Percentiles rank a stretch among this genome's conserved stretches.
These are phyloP conservation scores for Pseudogymnoascus pannorum DNA, from an alignment of 2,329 filamentous ascomycete genomes.

Conservation along the genomic window DNA sequence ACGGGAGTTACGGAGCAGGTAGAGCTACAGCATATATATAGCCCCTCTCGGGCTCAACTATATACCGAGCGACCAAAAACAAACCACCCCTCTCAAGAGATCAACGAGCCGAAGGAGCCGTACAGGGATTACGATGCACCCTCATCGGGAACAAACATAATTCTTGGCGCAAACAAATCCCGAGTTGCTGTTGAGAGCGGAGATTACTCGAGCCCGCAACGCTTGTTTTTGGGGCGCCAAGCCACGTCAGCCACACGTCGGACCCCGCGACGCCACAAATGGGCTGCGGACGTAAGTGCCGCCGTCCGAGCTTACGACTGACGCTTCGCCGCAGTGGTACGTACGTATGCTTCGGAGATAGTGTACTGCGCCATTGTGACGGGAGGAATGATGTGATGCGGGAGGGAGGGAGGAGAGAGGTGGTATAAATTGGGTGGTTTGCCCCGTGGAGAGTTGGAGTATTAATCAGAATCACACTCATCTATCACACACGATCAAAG, in stretches of 20 bases:
- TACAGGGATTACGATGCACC: no score
- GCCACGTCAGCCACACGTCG: neutral
- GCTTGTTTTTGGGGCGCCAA: neutral
- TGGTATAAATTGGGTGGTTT: neutral
- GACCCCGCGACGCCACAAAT: neutral
- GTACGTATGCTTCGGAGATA: neutral
- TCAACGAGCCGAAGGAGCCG: no score
- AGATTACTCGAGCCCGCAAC: neutral
- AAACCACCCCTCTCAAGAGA: no score
- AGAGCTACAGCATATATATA: no score
- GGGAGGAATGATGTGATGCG: no score
- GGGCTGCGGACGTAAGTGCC: neutral
- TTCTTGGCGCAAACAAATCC: no score
- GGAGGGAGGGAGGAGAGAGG: neutral
- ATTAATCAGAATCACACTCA: neutral
- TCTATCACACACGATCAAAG: neutral
- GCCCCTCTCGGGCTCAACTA: no score
- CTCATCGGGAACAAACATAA: neutral
- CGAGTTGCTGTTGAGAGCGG: neutral
- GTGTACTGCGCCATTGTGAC: neutral
- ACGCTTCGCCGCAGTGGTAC: neutral
- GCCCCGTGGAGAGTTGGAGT: neutral
- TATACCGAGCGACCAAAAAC: no score
- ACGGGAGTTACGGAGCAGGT: no score
- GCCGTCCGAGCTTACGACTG: neutral